phyloP scores from a whole-genome alignment of 1,139 yeast genomes.

The Suhomyces taliae region DNA sequence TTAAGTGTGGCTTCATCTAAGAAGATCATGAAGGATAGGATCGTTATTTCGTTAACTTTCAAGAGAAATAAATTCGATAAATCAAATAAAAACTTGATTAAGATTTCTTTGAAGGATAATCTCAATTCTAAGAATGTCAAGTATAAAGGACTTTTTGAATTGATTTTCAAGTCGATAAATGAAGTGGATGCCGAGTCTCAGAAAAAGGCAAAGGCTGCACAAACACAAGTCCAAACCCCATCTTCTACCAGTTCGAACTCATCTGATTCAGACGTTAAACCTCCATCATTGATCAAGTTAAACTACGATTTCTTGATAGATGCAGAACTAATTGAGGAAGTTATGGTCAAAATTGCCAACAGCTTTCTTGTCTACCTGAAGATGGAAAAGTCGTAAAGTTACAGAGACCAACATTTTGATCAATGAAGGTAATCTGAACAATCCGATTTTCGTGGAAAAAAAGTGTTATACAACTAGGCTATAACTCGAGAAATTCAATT shows the following conservation, averaged over 20 bases:
- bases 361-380: conserved; percentile 11
- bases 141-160: conserved; percentile 42
- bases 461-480: no score
- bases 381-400: conserved; percentile 1
- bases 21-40: conserved; percentile 39
- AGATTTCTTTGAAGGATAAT: conserved; percentile 40
- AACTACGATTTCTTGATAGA: conserved; percentile 43
- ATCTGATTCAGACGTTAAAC: conserved; percentile 2
- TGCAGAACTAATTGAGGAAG: conserved; percentile 16
- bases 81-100: conserved; percentile 21
- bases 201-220: conserved; percentile 9
- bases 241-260: conserved; percentile 12
- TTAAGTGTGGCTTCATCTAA: conserved; percentile 27
- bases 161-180: conserved; percentile 36
- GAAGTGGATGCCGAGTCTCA: conserved; percentile 23
- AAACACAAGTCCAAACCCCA: conserved; percentile 13
- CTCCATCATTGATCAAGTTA: conserved; percentile 27
- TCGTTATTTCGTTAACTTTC: conserved; percentile 32
- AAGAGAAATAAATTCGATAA: conserved; percentile 35
- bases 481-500: no score
- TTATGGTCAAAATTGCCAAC: conserved; percentile 15
- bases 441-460: no score
- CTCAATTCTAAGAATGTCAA: conserved; percentile 40
- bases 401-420: background rate
- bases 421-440: background rate